Evolutionary conservation across 2,329 filamentous ascomycete species (phyloP).

Genomic region (Aureobasidium uvarum): DNA sequence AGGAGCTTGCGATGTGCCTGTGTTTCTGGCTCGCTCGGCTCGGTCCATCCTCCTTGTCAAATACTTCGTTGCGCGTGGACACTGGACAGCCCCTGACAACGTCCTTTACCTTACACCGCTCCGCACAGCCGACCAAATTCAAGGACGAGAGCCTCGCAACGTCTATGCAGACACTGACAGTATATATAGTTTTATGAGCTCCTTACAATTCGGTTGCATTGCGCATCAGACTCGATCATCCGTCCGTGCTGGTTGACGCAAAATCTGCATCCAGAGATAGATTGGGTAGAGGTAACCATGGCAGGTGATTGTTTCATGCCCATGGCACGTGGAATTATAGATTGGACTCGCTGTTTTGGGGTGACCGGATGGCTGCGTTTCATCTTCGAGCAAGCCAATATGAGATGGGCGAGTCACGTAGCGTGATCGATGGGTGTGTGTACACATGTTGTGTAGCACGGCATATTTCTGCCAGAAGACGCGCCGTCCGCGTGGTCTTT

Average conservation of each 20-base stretch:
- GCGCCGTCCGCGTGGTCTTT: background rate
- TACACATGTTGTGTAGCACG: conserved; percentile 11
- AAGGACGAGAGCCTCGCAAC: background rate
- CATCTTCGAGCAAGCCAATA: conserved; percentile 8
- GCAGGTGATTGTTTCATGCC: conserved; percentile 4
- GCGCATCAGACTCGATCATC: conserved; percentile 8
- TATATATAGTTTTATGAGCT: conserved; percentile 16
- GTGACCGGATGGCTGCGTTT: conserved; percentile 16
- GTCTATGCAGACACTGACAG: conserved; percentile 13
- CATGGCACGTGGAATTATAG: conserved; percentile 13
- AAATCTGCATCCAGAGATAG: conserved; percentile 9
- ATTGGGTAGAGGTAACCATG: conserved; percentile 21
- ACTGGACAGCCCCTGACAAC: conserved; percentile 11
- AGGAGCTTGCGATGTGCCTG: background rate
- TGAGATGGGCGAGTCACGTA: conserved; percentile 12
- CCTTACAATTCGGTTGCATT: background rate
- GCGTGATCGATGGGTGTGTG: conserved; percentile 4
- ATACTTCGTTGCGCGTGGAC: background rate
- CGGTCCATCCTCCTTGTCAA: background rate
- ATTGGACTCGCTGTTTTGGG: conserved; percentile 20
- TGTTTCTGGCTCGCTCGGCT: conserved; percentile 5
- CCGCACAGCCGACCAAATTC: background rate
- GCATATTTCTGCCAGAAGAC: conserved; percentile 12
- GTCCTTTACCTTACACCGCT: conserved; percentile 2
- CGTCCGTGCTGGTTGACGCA: background rate